phyloP scores from a whole-genome alignment of 2,329 filamentous ascomycete genomes.

The Penicillium sumatraense region DNA sequence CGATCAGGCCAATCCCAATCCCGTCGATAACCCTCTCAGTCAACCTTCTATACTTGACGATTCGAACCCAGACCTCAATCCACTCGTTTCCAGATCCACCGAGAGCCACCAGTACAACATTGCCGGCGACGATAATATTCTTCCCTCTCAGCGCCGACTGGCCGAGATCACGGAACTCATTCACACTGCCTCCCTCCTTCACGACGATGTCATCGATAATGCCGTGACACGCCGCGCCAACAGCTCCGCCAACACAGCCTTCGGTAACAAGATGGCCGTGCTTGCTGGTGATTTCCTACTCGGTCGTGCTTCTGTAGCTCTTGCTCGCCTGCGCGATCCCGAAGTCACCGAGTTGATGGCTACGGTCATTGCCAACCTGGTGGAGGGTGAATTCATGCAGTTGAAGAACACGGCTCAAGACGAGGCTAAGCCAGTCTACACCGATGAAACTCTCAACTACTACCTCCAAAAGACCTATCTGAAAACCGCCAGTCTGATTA shows the following conservation, averaged over 20 bases:
- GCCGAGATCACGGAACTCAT: constrained; percentile 98
- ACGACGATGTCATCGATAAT: constrained; percentile 98
- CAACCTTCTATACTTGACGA: constrained; percentile 71
- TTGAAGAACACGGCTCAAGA: constrained; percentile 93
- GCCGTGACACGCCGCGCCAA: constrained; percentile 81
- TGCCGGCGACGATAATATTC: constrained; percentile 63
- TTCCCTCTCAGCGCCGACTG: constrained; percentile 88
- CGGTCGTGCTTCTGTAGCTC: constrained; percentile 87
- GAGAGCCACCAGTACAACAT: constrained; percentile 39
- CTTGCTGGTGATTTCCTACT: constrained; percentile 96
- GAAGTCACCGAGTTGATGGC: constrained; percentile 94
- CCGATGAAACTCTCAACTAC: constrained; percentile 86
- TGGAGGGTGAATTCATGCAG: constrained; percentile 99
- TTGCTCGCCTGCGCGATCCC: constrained; percentile 86
- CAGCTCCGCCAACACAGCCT: constrained; percentile 89
- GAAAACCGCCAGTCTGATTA: constrained; percentile 94
- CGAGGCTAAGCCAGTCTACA: constrained; percentile 82
- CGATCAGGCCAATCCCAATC: constrained; percentile 33
- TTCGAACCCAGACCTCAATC: constrained; percentile 71
- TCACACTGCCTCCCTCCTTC: constrained; percentile 92
- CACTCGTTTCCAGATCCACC: constrained; percentile 55
- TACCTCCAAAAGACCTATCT: constrained; percentile 98
- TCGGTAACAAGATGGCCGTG: constrained; percentile 99
- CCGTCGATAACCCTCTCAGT: constrained; percentile 66
- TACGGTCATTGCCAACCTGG: constrained; percentile 95